phyloP scores from a whole-genome alignment of 805 yeast species.

The Starmerella apicola region DNA sequence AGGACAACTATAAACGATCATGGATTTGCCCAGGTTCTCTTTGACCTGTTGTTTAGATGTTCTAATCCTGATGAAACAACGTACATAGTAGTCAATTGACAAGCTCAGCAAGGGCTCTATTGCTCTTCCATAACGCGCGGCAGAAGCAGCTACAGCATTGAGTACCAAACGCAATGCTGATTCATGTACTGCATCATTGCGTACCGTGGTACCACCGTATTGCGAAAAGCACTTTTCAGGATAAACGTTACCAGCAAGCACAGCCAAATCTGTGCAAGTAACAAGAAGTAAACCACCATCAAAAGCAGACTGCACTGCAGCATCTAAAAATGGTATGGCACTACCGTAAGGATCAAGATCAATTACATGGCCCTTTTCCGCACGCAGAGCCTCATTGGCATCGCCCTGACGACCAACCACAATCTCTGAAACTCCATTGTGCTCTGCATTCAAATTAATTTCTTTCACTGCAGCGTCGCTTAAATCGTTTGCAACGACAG shows the following conservation, averaged over 20 bases:
- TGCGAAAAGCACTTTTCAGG: constrained; percentile 94
- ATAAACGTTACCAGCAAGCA: constrained; percentile 87
- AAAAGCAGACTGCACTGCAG: constrained; percentile 72
- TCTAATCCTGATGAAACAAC: constrained; percentile 68
- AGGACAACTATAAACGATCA: constrained; percentile 69
- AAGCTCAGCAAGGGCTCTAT: constrained; percentile 79
- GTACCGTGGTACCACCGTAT: constrained; percentile 85
- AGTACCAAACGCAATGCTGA: constrained; percentile 80
- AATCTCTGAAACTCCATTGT: constrained; percentile 45
- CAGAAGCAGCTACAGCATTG: constrained; percentile 60
- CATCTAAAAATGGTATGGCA: constrained; percentile 88
- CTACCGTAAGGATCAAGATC: constrained; percentile 98
- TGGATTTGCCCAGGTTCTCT: constrained; percentile 59
- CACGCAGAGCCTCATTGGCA: constrained; percentile 75
- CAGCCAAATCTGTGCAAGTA: constrained; percentile 94
- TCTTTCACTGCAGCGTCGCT: constrained; percentile 74
- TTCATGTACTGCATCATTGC: constrained; percentile 83
- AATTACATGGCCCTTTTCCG: constrained; percentile 55
- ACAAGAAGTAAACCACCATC: constrained; percentile 79
- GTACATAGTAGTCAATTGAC: constrained; percentile 84
- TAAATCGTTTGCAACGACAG: constrained; percentile 80
- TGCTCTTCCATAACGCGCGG: constrained; percentile 77
- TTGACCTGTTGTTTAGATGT: constrained; percentile 76
- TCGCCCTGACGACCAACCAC: constrained; percentile 71
- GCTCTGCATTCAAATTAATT: constrained; percentile 56